Evolutionary conservation across 2,329 filamentous ascomycete species (phyloP).

Genomic region (Triangularia setosa): DNA sequence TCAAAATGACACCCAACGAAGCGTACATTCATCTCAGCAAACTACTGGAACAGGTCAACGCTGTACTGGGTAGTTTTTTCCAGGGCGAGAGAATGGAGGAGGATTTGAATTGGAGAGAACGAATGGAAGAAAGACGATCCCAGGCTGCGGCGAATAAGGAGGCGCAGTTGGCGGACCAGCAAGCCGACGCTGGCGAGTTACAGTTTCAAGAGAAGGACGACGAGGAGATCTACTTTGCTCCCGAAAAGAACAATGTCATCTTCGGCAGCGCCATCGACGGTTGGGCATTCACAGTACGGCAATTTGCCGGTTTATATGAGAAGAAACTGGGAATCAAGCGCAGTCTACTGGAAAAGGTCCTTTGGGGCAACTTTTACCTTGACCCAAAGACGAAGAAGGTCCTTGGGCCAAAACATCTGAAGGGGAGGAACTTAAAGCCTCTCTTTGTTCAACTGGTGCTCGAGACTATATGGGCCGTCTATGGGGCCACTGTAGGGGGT

Average conservation of each 20-base stretch:
- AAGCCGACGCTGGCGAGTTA: conserved; percentile 53
- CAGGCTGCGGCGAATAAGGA: conserved; percentile 61
- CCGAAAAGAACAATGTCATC: conserved; percentile 98
- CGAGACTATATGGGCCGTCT: conserved; percentile 94
- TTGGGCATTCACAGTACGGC: conserved; percentile 96
- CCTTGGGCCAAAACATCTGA: conserved; percentile 84
- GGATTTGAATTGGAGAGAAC: conserved; percentile 91
- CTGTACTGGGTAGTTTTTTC: conserved; percentile 94
- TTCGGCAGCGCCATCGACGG: conserved; percentile 97
- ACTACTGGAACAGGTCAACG: conserved; percentile 92
- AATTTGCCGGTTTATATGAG: conserved; percentile 91
- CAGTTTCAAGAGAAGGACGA: conserved; percentile 89
- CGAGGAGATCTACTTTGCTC: conserved; percentile 95
- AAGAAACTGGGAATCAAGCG: conserved; percentile 96
- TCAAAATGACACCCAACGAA: conserved; percentile 87
- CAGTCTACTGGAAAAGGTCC: conserved; percentile 79
- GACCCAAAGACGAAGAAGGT: conserved; percentile 97
- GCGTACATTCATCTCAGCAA: conserved; percentile 87
- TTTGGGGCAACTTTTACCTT: conserved; percentile 96
- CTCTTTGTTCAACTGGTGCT: conserved; percentile 97
- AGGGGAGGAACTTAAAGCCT: conserved; percentile 85
- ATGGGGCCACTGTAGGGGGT: conserved; percentile 81
- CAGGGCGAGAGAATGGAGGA: conserved; percentile 98
- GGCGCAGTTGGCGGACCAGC: conserved; percentile 43
- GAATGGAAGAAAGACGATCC: conserved; percentile 79